A percentile compares a stretch with the other conserved stretches of the same genome.
These are phyloP conservation scores for Luzula sylvatica DNA, from an alignment of 176 grass and related monocot species.

Conservation along the genomic window DNA sequence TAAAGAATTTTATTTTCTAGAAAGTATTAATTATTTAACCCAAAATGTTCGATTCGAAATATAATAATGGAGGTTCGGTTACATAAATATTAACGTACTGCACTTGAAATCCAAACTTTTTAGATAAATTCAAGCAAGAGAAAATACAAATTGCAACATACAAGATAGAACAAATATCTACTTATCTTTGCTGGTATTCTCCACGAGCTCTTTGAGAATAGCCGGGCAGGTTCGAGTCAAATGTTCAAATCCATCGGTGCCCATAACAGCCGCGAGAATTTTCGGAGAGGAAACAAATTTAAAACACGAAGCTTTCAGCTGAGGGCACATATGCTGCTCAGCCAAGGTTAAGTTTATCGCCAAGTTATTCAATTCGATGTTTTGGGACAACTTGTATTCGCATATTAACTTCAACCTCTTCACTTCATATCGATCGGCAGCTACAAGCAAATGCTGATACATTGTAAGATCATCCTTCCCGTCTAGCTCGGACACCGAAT, in stretches of 20 bases:
- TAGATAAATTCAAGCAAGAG: too few relatives aligned
- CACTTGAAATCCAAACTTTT: too few relatives aligned
- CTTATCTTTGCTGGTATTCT: too few relatives aligned
- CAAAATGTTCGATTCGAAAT: too few relatives aligned
- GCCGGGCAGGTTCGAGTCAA: neutral
- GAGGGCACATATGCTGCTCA: neutral
- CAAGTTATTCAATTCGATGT: neutral
- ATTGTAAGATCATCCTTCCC: neutral
- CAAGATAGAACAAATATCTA: too few relatives aligned
- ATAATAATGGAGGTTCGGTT: too few relatives aligned
- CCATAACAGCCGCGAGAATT: neutral
- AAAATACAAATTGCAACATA: too few relatives aligned
- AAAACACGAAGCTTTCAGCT: neutral
- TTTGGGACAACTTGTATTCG: conserved; percentile 14
- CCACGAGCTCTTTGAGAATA: too few relatives aligned
- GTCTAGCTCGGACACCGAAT: neutral
- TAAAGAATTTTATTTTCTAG: too few relatives aligned
- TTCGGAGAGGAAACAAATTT: neutral
- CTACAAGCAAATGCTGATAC: neutral
- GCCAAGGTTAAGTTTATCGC: neutral
- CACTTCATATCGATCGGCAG: conserved; percentile 6
- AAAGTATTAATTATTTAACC: too few relatives aligned
- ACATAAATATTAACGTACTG: too few relatives aligned
- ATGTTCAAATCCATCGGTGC: neutral
- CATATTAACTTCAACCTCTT: conserved; percentile 40